Percentiles rank a stretch among this genome's conserved stretches.
Conservation (phyloP, 306 rosid species). For the Rosa lucieae region DNA sequence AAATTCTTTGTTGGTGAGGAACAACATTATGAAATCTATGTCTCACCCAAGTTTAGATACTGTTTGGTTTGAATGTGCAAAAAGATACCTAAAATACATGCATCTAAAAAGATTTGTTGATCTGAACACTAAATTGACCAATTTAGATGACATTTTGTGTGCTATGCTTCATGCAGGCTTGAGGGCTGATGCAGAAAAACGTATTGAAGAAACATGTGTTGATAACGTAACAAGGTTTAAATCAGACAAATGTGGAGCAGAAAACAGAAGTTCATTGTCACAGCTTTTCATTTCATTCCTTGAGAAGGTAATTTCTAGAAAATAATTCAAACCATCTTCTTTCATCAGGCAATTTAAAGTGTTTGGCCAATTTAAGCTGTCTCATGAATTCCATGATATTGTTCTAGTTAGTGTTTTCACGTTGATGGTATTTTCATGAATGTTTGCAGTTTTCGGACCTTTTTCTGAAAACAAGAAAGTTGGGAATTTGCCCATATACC, state of each 20-base stretch:
- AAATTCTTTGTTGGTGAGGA: no score
- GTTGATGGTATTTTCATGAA: slow-evolving; percentile 14
- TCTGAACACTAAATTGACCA: slow-evolving; percentile 7
- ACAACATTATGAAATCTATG: no score
- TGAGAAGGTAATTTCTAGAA: slow-evolving; percentile 50
- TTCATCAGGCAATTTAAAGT: neutral
- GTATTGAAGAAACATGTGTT: slow-evolving; percentile 53
- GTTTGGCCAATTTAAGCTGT: neutral
- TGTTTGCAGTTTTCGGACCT: slow-evolving; percentile 66
- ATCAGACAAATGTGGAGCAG: slow-evolving; percentile 40
- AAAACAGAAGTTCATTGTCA: slow-evolving; percentile 62
- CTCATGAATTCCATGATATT: neutral
- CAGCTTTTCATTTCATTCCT: slow-evolving; percentile 75
- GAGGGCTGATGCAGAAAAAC: slow-evolving; percentile 59
- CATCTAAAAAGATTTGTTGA: neutral
- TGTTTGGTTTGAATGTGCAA: neutral
- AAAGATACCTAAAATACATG: neutral
- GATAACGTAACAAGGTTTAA: slow-evolving; percentile 44
- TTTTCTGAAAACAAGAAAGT: slow-evolving; percentile 38
- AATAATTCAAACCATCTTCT: neutral
- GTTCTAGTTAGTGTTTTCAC: slow-evolving; percentile 4
- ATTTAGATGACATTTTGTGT: neutral
- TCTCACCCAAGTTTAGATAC: no score
- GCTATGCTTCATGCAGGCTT: slow-evolving; percentile 56
- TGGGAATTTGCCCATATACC: slow-evolving; percentile 61